A percentile compares a stretch with the other conserved stretches of the same genome.
phyloP scores from a whole-genome alignment of 345 rosid genomes.

The Linum usitatissimum region DNA sequence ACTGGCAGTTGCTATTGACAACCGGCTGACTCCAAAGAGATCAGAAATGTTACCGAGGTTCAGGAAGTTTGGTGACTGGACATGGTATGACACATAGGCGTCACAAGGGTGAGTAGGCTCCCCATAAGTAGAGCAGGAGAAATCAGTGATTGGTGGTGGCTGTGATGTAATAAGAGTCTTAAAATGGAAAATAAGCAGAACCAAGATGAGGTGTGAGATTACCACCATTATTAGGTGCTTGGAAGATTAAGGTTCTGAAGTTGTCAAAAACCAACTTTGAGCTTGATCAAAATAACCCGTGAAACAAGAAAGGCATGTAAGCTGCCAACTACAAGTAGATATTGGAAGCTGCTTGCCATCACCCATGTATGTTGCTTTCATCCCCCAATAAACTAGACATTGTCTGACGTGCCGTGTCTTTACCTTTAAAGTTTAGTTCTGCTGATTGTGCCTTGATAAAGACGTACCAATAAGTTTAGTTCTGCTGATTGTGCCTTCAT shows the following conservation, averaged over 20 bases:
- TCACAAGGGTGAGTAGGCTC: conserved; percentile 19
- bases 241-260: background rate
- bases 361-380: background rate
- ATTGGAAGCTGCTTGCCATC: background rate
- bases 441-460: background rate
- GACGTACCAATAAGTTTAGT: background rate
- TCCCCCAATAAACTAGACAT: background rate
- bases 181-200: conserved; percentile 17
- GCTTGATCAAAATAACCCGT: conserved; percentile 6
- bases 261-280: background rate
- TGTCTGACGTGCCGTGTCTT: background rate
- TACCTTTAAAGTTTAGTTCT: background rate
- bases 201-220: conserved; percentile 13
- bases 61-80: conserved; percentile 30
- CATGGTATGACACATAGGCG: conserved; percentile 31
- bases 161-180: conserved; percentile 19
- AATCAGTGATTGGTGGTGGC: conserved; percentile 23
- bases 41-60: conserved; percentile 38
- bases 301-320: too few species aligned
- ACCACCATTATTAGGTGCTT: conserved; percentile 28
- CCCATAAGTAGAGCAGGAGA: conserved; percentile 20
- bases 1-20: conserved; percentile 31
- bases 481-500: background rate
- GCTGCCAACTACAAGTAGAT: background rate
- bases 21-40: conserved; percentile 31